phyloP scores from a whole-genome alignment of 352 stramenopile species.

The Pythium sukuiense region DNA sequence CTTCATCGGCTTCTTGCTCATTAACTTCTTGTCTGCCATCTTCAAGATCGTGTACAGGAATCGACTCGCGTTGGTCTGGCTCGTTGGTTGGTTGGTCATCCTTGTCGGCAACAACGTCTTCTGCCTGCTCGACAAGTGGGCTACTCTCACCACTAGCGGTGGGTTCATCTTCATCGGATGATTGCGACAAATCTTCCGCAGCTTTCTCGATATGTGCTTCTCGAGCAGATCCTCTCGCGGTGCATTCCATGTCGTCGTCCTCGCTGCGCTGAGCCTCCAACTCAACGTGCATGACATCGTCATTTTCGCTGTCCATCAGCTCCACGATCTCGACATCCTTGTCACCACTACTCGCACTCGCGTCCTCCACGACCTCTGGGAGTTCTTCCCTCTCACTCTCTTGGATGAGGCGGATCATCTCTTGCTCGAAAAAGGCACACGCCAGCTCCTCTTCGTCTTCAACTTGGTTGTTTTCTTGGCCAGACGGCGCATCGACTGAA shows the following conservation, averaged over 20 bases:
- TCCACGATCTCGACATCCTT: constrained; percentile 18
- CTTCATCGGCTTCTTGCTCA: neutral
- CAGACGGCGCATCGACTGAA: neutral
- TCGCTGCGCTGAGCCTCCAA: neutral
- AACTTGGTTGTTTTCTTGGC: neutral
- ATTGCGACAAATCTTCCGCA: neutral
- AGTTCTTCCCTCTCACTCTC: neutral
- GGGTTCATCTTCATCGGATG: neutral
- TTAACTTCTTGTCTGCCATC: neutral
- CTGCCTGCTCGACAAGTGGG: neutral
- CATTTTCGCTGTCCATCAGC: constrained; percentile 16
- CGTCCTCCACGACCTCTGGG: neutral
- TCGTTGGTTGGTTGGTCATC: neutral
- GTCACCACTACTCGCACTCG: neutral
- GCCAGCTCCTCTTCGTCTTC: constrained; percentile 16
- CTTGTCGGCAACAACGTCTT: neutral
- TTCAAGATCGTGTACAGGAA: neutral
- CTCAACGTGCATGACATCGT: neutral
- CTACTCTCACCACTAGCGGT: neutral
- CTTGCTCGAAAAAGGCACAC: constrained; percentile 25
- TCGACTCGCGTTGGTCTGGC: neutral
- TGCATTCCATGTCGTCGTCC: neutral
- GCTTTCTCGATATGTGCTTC: neutral
- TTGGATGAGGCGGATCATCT: constrained; percentile 20
- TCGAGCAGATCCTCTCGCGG: neutral